Evolutionary conservation across 2,329 filamentous ascomycete genomes (phyloP).

Genomic region (Scedosporium aurantiacum): DNA sequence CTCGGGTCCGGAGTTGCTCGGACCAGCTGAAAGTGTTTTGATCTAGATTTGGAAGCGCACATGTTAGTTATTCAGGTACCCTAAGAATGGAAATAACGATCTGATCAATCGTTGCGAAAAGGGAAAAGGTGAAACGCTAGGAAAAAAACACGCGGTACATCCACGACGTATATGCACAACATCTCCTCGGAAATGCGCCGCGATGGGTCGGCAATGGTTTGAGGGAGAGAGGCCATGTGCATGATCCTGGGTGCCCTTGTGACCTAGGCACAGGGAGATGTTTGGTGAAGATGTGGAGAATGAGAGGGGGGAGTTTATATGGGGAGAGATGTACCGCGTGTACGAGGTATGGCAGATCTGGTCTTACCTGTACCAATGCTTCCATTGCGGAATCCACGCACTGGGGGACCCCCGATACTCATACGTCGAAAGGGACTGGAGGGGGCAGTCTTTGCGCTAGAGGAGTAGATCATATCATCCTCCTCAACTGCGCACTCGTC

Average conservation of each 20-base stretch:
- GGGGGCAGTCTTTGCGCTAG: slow-evolving; percentile 44
- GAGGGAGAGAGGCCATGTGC: neutral
- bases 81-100: neutral
- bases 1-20: slow-evolving; percentile 85
- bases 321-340: slow-evolving; percentile 17
- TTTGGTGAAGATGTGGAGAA: neutral
- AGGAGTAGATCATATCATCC: slow-evolving; percentile 39
- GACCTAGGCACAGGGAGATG: neutral
- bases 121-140: neutral
- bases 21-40: slow-evolving; percentile 90
- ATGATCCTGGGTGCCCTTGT: neutral
- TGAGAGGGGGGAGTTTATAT: slow-evolving; percentile 15
- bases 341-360: slow-evolving; percentile 24
- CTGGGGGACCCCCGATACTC: slow-evolving; percentile 72
- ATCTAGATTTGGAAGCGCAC: slow-evolving; percentile 40
- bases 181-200: neutral
- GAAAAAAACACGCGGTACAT: neutral
- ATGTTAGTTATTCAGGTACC: neutral
- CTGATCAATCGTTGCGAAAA: neutral
- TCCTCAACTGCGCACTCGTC: slow-evolving; percentile 69
- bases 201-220: neutral
- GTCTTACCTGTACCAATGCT: slow-evolving; percentile 56
- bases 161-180: neutral
- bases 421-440: slow-evolving; percentile 74
- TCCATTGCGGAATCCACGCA: slow-evolving; percentile 43